Evolutionary conservation across 1,139 yeast species (phyloP), one percentile per base, ranked within the genome.

Genomic region (Yarrowia galli): DNA sequence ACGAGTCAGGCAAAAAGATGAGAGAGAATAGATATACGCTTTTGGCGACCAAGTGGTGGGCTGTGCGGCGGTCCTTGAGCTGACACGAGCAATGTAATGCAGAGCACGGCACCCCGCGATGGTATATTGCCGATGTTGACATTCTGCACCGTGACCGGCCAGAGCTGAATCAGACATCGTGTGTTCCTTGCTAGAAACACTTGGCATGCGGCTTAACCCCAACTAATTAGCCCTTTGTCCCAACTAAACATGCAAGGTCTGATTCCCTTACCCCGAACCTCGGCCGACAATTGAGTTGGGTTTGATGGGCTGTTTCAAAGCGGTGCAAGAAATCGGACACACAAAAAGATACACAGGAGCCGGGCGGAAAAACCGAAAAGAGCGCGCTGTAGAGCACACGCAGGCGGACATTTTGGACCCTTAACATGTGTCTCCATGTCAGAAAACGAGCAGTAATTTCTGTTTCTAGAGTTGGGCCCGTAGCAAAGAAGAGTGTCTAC

Each of bases 241-340:
- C 43, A 51, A 51, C 38, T 36, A 53, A 9, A 12, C 6, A 0
- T 15, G 42, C 42, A 51, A 51, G 28, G 58, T 51, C 35, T 9
- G 9, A 3, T 2, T 32, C 7, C 10, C 43, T 12, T 8, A 40
- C 51, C n/a, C 49, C 49, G 49, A 22, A 23, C 60, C 60, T 36
- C 43, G 60, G 60, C 45, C 32, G 22, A 35, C 54, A 15, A 22
- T 23, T 32, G 36, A 6, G 15, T 22, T 36, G 32, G 42, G 56
- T 51, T 51, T 51, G 56, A 51, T 51, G 42, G 56, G 15, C 56
- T 1, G 56, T 51, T 51, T 51, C 56, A 51, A 20, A 49, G 40
- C 54, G 54, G 54, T 10, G 42, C n/a, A 35, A 7, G 22, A 51
- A 51, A 35, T 3, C 16, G 20, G n/a, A 15, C 18, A 7, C 32